Conservation (phyloP, 108 stramenopile genomes). For the Cyclotella cryptica region DNA sequence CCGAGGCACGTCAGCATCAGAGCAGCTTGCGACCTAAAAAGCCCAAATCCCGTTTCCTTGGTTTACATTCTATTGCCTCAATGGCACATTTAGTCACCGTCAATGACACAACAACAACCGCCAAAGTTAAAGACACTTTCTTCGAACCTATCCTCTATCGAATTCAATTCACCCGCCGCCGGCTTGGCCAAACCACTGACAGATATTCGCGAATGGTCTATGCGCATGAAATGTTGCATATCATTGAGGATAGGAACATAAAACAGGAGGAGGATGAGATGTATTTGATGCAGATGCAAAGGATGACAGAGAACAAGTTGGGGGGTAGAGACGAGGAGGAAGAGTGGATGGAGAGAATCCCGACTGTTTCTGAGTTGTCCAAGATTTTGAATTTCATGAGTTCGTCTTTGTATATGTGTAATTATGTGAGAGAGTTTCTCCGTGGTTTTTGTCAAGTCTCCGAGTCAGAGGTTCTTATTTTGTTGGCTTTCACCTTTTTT, state of each 20-base stretch:
- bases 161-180: slow-evolving; percentile 20
- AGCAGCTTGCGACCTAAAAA: neutral
- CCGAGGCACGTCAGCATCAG: neutral
- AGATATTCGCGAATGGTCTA: slow-evolving; percentile 42
- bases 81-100: neutral
- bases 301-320: neutral
- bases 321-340: slow-evolving; percentile 11
- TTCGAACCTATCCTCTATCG: slow-evolving; percentile 49
- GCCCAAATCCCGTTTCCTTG: neutral
- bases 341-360: slow-evolving; percentile 20
- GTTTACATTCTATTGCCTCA: neutral
- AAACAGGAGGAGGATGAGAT: slow-evolving; percentile 32
- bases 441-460: neutral
- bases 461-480: neutral
- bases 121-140: slow-evolving; percentile 5
- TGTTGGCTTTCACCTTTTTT: neutral
- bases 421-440: slow-evolving; percentile 62
- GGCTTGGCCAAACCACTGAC: slow-evolving; percentile 30
- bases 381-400: slow-evolving; percentile 84
- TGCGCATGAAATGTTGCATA: slow-evolving; percentile 45
- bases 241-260: slow-evolving; percentile 19
- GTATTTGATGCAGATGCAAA: slow-evolving; percentile 28
- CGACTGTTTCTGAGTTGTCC: slow-evolving; percentile 42
- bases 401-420: slow-evolving; percentile 92
- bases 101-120: neutral